A percentile compares a stretch with the other conserved stretches of the same genome.
Conservation (phyloP, 192 early-diverging fungal genomes). For the Coemansia sp. region DNA sequence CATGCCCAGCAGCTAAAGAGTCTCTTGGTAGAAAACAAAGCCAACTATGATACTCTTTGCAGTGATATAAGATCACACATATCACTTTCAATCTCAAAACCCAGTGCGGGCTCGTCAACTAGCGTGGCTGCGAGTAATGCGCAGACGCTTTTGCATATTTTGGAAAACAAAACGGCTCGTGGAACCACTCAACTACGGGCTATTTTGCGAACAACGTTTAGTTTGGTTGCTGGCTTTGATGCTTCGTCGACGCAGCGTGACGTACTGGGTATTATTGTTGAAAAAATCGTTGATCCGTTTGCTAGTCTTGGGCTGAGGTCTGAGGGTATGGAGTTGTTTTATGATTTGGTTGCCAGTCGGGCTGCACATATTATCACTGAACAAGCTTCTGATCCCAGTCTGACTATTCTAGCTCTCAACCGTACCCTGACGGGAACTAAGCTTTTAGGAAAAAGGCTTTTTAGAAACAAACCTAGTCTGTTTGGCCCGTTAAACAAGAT, state of each 20-base stretch:
- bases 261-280: conserved; percentile 16
- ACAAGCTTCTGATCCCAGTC: conserved; percentile 3
- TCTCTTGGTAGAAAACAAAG: conserved; percentile 38
- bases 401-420: conserved; percentile 10
- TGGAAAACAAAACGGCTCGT: conserved; percentile 13
- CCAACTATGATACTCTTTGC: conserved; percentile 11
- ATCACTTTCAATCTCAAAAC: neutral
- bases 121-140: neutral
- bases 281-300: conserved; percentile 23
- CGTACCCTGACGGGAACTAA: conserved; percentile 17
- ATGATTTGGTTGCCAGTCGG: conserved; percentile 10
- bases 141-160: conserved; percentile 8
- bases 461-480: conserved; percentile 16
- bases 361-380: conserved; percentile 8
- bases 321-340: conserved; percentile 23
- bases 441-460: conserved; percentile 15
- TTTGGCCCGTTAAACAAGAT: conserved; percentile 26
- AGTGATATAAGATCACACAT: conserved; percentile 4
- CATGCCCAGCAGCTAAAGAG: conserved; percentile 53
- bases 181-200: conserved; percentile 20
- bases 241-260: conserved; percentile 16
- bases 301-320: conserved; percentile 17
- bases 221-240: conserved; percentile 13
- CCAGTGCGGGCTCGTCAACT: neutral
- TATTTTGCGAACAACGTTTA: conserved; percentile 15